Base-by-base conservation (phyloP, 768 basidiomycete species). In the Russula compacta region DNA sequence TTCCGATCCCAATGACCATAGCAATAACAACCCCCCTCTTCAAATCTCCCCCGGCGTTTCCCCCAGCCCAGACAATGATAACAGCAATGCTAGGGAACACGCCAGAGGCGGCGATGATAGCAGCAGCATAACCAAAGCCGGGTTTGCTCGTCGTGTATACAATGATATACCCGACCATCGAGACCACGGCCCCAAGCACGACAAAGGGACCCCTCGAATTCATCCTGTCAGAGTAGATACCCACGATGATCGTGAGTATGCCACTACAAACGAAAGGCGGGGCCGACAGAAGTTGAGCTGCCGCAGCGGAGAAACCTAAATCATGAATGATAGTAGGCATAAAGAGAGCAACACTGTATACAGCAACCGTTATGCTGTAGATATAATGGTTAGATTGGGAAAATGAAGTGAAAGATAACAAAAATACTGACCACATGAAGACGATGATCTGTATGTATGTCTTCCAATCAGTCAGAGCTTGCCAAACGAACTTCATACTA, bases 21-120 rank as follows among this genome's bases (percentile, higher is more conserved):
- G 79, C 84, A 39, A 83, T 62, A 12, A 76, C 74, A 12, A 83
- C 75, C 24, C 76, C 83, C 58, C 77, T 75, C 66, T 80, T 79
- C 52, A 79, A 61, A 65, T 82, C 81, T 24, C 83, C 81, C 24
- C 83, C 83, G 0, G 80, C 77, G 56, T 82, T 81, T 8, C 79
- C 78, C 2, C 77, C 75, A 2, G 73, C 78, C 84, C 84, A 85
- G 39, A 82, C 80, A 2, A 85, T 69, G 32, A 69, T 67, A 19
- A 82, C 72, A 5, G 73, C 72, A 54, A 83, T 74, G 6, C 76
- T 77, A 0, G 84, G 80, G 65, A 72, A 83, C 6, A 81, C 77
- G 19, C 83, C 83, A 19, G 75, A 69, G 4, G 81, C 79, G 32
- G 80, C 78, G 43, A 84, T 69, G 35, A 84, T 58, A 5, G 79